Conservation (phyloP, 176 grass and related monocot species). For the Aegilops tauschii region DNA sequence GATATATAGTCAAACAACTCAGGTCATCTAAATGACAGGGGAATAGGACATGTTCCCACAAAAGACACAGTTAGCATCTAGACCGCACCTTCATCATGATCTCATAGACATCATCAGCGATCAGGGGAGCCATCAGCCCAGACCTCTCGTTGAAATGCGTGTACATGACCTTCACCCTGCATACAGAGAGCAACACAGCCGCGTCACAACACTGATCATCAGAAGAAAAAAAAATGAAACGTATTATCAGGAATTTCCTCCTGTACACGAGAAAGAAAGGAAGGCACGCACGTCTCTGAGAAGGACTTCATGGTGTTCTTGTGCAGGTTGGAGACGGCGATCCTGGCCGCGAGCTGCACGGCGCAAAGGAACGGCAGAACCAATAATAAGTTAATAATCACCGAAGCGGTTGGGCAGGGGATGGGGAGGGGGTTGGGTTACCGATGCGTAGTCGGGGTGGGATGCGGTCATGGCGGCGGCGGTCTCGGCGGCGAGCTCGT, state of each 20-base stretch:
- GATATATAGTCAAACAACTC: neutral
- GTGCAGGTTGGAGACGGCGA: slow-evolving; percentile 86
- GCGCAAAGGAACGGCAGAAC: neutral
- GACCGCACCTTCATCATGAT: slow-evolving; percentile 73
- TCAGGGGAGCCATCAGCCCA: slow-evolving; percentile 61
- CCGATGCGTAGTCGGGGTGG: slow-evolving; percentile 92
- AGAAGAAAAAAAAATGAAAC: neutral
- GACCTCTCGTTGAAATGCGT: slow-evolving; percentile 58
- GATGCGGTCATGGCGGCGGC: slow-evolving; percentile 80
- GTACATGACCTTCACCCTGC: slow-evolving; percentile 67
- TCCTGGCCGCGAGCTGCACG: slow-evolving; percentile 81
- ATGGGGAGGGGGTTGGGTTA: neutral
- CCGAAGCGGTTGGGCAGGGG: too few relatives aligned
- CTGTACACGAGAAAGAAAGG: neutral
- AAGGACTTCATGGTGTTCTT: slow-evolving; percentile 84
- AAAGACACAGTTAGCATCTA: neutral
- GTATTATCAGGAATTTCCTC: too few relatives aligned
- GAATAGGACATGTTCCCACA: neutral
- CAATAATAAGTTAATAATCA: neutral
- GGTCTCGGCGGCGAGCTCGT: slow-evolving; percentile 94
- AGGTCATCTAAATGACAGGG: neutral
- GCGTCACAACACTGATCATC: neutral
- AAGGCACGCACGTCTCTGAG: slow-evolving; percentile 57
- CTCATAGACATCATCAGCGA: slow-evolving; percentile 70
- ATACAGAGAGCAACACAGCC: slow-evolving; percentile 2